phyloP scores from a whole-genome alignment of 768 basidiomycete genomes.

The Lyophyllum semitale region DNA sequence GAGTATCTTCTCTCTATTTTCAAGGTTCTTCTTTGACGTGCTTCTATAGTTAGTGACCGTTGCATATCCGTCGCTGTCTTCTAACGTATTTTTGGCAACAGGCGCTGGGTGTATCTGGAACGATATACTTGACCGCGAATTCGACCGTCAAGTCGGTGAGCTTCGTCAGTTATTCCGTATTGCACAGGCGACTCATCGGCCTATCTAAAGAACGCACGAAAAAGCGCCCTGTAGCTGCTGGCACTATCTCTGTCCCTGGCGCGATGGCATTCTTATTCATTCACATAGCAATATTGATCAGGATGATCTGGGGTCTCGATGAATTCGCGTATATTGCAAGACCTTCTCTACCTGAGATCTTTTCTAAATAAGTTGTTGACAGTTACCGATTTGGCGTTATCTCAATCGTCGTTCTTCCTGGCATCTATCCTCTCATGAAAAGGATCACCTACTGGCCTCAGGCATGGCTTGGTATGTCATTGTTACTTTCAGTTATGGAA shows the following conservation, averaged over 20 bases:
- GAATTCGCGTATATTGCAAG: conserved; percentile 12
- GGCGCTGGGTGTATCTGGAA: conserved; percentile 26
- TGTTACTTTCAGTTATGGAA: not conserved
- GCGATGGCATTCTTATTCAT: conserved; percentile 28
- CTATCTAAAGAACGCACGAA: conserved; percentile 30
- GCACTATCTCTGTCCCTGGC: conserved; percentile 28
- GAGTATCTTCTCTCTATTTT: not conserved
- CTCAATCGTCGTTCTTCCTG: conserved; percentile 20
- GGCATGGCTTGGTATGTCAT: conserved; percentile 36
- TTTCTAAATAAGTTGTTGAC: not conserved
- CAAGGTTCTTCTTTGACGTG: not conserved
- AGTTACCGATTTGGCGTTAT: conserved; percentile 16
- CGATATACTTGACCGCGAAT: conserved; percentile 27
- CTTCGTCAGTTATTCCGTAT: not conserved
- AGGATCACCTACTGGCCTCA: conserved; percentile 44
- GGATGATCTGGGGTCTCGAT: conserved; percentile 19
- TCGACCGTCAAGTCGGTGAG: conserved; percentile 38
- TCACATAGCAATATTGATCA: conserved; percentile 16
- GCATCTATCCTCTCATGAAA: conserved; percentile 41
- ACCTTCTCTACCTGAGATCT: not conserved
- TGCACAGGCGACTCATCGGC: not conserved
- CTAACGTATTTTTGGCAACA: not conserved
- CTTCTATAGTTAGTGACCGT: conserved; percentile 11
- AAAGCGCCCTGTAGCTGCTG: conserved; percentile 32
- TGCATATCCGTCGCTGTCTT: not conserved